Base-by-base conservation (phyloP, 805 yeast species). In the Metschnikowia santaceciliae region DNA sequence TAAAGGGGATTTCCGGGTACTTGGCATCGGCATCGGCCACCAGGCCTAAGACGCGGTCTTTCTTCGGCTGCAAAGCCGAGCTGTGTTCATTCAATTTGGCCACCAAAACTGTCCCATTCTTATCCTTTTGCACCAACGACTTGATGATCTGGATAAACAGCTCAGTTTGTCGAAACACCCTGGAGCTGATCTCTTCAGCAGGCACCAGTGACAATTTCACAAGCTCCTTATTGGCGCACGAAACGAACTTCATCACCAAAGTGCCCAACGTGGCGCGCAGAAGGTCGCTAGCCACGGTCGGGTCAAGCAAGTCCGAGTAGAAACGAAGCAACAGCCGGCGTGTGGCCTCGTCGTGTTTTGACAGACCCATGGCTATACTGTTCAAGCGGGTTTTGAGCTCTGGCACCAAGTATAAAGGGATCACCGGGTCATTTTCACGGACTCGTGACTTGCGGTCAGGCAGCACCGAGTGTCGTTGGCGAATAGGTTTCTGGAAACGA, bases 241-340 rank as follows among this genome's bases (percentile, higher is more conserved):
- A 72, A 7, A 80, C 79, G 57, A 82, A 83, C 56, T 74, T 68
- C 63, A 80, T 72, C 2, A 82, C 72, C 34, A 82, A 59, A 47
- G 79, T 82, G 50, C 74, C 78, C 4, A 75, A 70, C 51, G 64
- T 65, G 39, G 64, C 66, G 2, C 65, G 56, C 30, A 54, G 52
- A 30, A 71, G 57, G 32, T 72, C 75, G 8, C 55, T 55, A 34
- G 68, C 71, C 57, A 70, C 69, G 26, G 57, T 65, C 3, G 84
- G 81, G 46, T 76, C 78, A 35, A 84, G 67, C 30, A 82, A 58
- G 42, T 82, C 84, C 50, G 82, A 83, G 63, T 86, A 86, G 51
- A 85, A 75, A 23, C 87, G 78, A 23, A 86, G 64, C 42, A 84
- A 71, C 46, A 84, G 77, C 34, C 86, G 69, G 53, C 87, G 72